Percentiles rank a stretch among this genome's conserved stretches.
Evolutionary conservation across 2,329 filamentous ascomycete genomes (phyloP).

Genomic region (Aspergillus flavus): DNA sequence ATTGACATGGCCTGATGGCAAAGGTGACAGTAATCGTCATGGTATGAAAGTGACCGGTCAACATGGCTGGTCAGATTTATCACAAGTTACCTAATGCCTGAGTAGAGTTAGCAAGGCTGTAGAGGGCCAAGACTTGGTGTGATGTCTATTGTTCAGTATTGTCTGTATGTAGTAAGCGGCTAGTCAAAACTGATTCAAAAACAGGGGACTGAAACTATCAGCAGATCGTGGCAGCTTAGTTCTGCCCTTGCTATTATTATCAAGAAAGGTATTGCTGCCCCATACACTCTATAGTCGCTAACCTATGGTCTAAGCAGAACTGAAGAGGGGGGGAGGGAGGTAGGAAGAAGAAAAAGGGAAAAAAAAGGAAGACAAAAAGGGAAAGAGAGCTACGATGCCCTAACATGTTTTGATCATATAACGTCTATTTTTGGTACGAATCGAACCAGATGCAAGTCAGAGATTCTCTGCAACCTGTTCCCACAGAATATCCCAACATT

Average conservation of each 20-base stretch:
- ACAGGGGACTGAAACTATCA: background rate
- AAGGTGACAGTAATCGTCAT: background rate
- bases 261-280: background rate
- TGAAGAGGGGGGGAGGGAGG: background rate
- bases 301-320: background rate
- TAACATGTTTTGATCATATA: background rate
- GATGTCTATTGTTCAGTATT: background rate
- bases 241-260: background rate
- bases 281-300: background rate
- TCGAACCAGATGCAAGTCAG: background rate
- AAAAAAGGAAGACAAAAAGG: background rate
- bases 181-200: background rate
- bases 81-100: background rate
- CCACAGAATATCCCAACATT: background rate
- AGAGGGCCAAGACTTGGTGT: no score
- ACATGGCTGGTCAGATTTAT: background rate
- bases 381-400: background rate
- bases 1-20: background rate
- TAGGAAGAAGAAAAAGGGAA: background rate
- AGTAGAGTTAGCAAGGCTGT: background rate
- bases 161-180: background rate
- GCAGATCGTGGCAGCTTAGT: background rate
- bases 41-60: conserved; percentile 9
- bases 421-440: conserved; percentile 1
- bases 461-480: background rate